Evolutionary conservation across 331 rosid species (phyloP), one percentile per base, ranked within the genome.

Genomic region (Erythrophleum ivorense): DNA sequence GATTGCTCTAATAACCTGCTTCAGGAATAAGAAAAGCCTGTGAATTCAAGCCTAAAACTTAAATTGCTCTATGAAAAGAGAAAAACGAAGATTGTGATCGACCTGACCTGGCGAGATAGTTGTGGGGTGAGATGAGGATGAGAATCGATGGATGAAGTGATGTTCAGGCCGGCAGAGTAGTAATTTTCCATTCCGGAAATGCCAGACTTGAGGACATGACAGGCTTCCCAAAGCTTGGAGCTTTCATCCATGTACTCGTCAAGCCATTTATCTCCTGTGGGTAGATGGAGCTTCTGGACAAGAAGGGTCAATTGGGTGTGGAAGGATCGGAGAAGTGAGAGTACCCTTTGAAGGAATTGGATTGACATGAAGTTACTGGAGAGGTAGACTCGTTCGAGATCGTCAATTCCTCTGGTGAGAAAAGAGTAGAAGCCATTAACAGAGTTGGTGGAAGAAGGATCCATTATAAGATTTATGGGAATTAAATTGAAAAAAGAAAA

Each of bases 181-280:
- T 81, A 93, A 78, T 54, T 84, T 67, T 95, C 98, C 85, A 93
- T 86, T 38, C 87, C 86, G 0, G 96, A 93, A 63, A 95, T 80
- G 13, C 86, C 99, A 50, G 94, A 85, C 82, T 95, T 95, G 81
- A 95, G 92, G 57, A 95, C 91, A 73, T 88, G 94, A 54, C 96
- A 95, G 58, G 97, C 93, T 41, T 95, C 98, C 99, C 99, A 95
- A 16, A 95, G 98, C 90, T 89, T 95, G n/a, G 98, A 86, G 73
- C 93, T 95, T 77, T 95, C 99, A 59, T 95, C 98, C 99, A 95
- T 95, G 87, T 93, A 95, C 83, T 95, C 99, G 75, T 95, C 98
- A 10, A 95, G 93, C 99, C 98, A 95, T 86, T 95, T 95, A 82
- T 95, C 99, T 13, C 99, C 99, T 2, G 91, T 85, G 0, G 99